A percentile compares a stretch with the other conserved stretches of the same genome.
These are phyloP conservation scores for Metarhizium album DNA, from an alignment of 2,329 filamentous ascomycete genomes.

Conservation along the genomic window DNA sequence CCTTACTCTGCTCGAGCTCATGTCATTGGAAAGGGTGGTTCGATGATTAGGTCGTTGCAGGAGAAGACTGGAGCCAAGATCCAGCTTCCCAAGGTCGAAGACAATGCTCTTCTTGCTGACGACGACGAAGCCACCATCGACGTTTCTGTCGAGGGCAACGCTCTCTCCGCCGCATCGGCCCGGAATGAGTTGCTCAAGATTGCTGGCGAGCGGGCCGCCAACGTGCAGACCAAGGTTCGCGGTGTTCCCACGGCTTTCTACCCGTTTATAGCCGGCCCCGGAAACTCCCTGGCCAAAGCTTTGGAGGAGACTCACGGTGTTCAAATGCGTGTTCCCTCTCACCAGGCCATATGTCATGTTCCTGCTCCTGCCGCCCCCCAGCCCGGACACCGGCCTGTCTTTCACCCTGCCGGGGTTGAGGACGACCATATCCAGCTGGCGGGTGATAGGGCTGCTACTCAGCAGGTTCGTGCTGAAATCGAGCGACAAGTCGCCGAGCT, in stretches of 20 bases:
- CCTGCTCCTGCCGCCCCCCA: constrained; percentile 53
- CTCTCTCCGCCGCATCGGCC: constrained; percentile 75
- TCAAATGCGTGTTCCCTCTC: constrained; percentile 71
- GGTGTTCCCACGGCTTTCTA: constrained; percentile 87
- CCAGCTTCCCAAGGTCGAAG: constrained; percentile 75
- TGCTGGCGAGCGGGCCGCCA: constrained; percentile 74
- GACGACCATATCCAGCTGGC: constrained; percentile 75
- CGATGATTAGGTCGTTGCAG: constrained; percentile 81
- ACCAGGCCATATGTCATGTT: constrained; percentile 63
- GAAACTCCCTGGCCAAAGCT: constrained; percentile 54
- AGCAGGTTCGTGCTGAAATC: constrained; percentile 68
- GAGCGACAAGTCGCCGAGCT: constrained; percentile 70
- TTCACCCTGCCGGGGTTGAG: constrained; percentile 53
- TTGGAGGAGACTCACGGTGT: constrained; percentile 71
- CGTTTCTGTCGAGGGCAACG: constrained; percentile 83
- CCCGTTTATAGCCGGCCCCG: constrained; percentile 80
- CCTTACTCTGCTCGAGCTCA: constrained; percentile 75
- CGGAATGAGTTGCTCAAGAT: constrained; percentile 78
- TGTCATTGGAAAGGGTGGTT: constrained; percentile 87
- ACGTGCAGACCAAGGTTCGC: constrained; percentile 69
- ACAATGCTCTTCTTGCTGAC: constrained; percentile 43
- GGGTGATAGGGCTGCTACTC: constrained; percentile 75
- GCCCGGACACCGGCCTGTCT: constrained; percentile 56
- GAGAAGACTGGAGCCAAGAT: constrained; percentile 84
- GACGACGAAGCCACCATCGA: constrained; percentile 80